These are phyloP conservation scores for Plasmodium falciparum DNA, from an alignment of 169 alveolate genomes.

Conservation along the genomic window DNA sequence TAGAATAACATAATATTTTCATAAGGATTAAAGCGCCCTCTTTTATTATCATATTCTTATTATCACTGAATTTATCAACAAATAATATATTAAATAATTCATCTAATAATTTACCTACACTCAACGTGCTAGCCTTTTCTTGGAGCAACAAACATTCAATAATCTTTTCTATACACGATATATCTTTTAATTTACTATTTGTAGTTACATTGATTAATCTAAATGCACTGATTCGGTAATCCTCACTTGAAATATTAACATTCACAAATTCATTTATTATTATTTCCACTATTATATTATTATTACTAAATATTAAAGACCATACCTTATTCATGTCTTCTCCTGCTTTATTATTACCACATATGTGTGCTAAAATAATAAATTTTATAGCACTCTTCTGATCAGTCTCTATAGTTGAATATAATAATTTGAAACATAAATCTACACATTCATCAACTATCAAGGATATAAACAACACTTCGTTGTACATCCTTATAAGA, in stretches of 20 bases:
- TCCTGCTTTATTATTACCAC: slow-evolving; percentile 81
- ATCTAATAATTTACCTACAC: slow-evolving; percentile 47
- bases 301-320: slow-evolving; percentile 86
- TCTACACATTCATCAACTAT: slow-evolving; percentile 72
- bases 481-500: slow-evolving; percentile 60
- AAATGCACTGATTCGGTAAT: slow-evolving; percentile 70
- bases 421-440: slow-evolving; percentile 51
- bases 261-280: slow-evolving; percentile 80
- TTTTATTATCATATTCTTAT: slow-evolving; percentile 48
- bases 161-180: slow-evolving; percentile 59
- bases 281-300: slow-evolving; percentile 83
- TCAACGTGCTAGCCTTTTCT: slow-evolving; percentile 19
- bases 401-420: slow-evolving; percentile 85
- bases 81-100: slow-evolving; percentile 64
- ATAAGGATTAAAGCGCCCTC: slow-evolving; percentile 69
- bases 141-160: slow-evolving; percentile 60
- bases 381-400: slow-evolving; percentile 82
- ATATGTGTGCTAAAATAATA: slow-evolving; percentile 81
- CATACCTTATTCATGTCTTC: slow-evolving; percentile 81
- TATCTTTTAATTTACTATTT: slow-evolving; percentile 71
- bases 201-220: slow-evolving; percentile 41
- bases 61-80: slow-evolving; percentile 70
- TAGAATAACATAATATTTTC: slow-evolving; percentile 55
- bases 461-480: slow-evolving; percentile 52
- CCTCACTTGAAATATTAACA: slow-evolving; percentile 60